Conservation (phyloP, 805 yeast genomes). For the Myxozyma geophila region DNA sequence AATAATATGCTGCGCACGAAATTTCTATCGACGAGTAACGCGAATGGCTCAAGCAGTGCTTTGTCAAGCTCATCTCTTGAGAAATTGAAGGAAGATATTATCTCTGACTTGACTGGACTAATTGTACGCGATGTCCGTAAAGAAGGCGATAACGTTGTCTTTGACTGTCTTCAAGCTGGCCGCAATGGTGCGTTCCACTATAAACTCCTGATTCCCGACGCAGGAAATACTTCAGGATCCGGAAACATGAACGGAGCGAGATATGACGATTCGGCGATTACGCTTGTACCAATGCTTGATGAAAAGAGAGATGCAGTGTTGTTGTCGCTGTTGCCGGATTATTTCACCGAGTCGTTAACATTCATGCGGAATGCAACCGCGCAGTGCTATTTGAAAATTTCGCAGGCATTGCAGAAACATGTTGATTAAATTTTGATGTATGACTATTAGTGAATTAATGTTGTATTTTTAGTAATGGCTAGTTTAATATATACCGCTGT, state of each 20-base stretch:
- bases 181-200: constrained; percentile 41
- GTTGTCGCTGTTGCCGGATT: constrained; percentile 38
- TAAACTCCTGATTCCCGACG: constrained; percentile 32
- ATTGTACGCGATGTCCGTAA: constrained; percentile 35
- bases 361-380: constrained; percentile 38
- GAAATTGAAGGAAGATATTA: constrained; percentile 32
- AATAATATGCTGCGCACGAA: constrained; percentile 22
- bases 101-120: constrained; percentile 40
- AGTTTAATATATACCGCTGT: neutral
- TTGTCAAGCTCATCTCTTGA: constrained; percentile 8
- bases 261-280: constrained; percentile 36
- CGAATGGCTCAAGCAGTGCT: neutral
- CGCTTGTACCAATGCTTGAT: constrained; percentile 39
- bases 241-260: constrained; percentile 11
- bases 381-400: constrained; percentile 40
- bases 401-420: constrained; percentile 39
- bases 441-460: neutral
- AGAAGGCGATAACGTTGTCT: constrained; percentile 31
- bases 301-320: constrained; percentile 34
- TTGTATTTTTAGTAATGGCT: neutral
- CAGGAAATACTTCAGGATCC: neutral
- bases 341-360: constrained; percentile 41
- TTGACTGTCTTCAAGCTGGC: constrained; percentile 41
- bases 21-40: constrained; percentile 7
- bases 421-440: neutral